Evolutionary conservation across 768 basidiomycete genomes (phyloP), one percentile per base, ranked within the genome.

Genomic region (Russula compacta): DNA sequence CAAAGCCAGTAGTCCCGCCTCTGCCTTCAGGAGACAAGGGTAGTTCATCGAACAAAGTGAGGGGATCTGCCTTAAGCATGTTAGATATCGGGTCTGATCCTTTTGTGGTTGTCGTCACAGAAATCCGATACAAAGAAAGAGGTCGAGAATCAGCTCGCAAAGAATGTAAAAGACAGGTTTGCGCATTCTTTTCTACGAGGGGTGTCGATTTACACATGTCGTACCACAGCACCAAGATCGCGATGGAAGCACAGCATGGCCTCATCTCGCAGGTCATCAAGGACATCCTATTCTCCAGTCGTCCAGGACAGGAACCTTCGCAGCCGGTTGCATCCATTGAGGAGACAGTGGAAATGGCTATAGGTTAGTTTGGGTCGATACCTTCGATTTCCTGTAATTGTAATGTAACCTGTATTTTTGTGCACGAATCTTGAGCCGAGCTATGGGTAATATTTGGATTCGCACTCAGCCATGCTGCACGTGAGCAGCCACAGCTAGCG

Each of bases 241-340:
- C 93, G 0, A 81, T 86, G 4, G 94, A 98, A 70, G 90, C 90
- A 1, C 92, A 95, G 67, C 94, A 98, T 67, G 95, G 93, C 1
- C 82, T 98, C 56, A 93, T 97, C 62, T 79, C 93, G 2, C 95
- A 98, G 70, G 84, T 95, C 6, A 79, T 98, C 70, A 98, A 98
- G 71, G 93, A 95, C 64, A 81, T 92, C 47, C 82, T 98, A 43
- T 97, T 98, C 70, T 92, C 89, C 9, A 71, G 72, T 46, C 74
- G 80, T 53, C 78, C 77, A 15, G 69, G 71, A 6, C 67, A 67
- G 46, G 33, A 44, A 40, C 10, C 38, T 55, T 36, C 51, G 17
- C 54, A 43, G 12, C 33, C 42, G 59, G 62, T 40, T 9, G 39
- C 52, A 51, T 64, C 32, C 17, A 52, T 43, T 35, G 54, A 61